These are phyloP conservation scores for Kitagawia praeruptora DNA, from an alignment of 129 eudicot genomes.

Conservation along the genomic window DNA sequence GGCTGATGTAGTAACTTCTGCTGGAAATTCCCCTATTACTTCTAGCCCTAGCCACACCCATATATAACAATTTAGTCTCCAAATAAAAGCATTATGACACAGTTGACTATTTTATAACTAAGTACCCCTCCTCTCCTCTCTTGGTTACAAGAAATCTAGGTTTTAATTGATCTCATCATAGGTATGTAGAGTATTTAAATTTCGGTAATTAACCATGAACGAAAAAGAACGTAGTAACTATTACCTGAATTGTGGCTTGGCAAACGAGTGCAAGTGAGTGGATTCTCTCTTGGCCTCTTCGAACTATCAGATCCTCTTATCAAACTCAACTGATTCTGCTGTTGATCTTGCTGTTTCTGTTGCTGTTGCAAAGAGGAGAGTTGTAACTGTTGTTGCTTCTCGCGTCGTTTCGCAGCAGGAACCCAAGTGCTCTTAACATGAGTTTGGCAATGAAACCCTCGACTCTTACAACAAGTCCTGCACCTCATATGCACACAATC, in stretches of 20 bases:
- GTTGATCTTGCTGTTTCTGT: conserved; percentile 20
- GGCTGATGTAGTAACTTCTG: conserved; percentile 68
- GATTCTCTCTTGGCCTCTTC: conserved; percentile 44
- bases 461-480: conserved; percentile 10
- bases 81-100: background rate
- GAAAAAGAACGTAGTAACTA: background rate
- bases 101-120: no score
- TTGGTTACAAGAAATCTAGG: no score
- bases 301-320: conserved; percentile 31
- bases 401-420: conserved; percentile 3
- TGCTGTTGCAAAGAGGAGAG: conserved; percentile 7
- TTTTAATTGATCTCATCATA: no score
- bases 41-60: conserved; percentile 50
- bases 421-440: conserved; percentile 11
- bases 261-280: conserved; percentile 8
- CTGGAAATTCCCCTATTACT: conserved; percentile 47
- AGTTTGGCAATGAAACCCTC: conserved; percentile 3
- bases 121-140: no score
- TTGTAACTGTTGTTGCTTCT: conserved; percentile 5
- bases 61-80: background rate
- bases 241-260: conserved; percentile 4
- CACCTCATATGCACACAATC: conserved; percentile 5
- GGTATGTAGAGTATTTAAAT: background rate
- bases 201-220: background rate
- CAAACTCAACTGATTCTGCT: conserved; percentile 8